Percentiles rank a stretch among this genome's conserved stretches.
Evolutionary conservation across 345 rosid species (phyloP).

Genomic region (Laguncularia racemosa): DNA sequence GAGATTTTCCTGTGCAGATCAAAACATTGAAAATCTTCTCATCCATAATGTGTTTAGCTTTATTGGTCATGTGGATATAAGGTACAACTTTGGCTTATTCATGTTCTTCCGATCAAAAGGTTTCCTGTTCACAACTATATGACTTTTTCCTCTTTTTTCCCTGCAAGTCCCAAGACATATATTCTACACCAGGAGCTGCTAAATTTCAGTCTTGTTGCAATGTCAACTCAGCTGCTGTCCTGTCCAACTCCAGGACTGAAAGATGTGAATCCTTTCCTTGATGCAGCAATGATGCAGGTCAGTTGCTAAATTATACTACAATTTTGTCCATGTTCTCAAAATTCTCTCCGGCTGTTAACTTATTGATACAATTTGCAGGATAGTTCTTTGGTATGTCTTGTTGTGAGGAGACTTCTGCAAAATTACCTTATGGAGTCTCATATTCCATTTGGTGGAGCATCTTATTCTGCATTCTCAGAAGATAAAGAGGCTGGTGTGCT

Average conservation of each 20-base stretch:
- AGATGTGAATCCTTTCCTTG: slow-evolving; percentile 79
- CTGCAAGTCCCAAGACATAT: slow-evolving; percentile 63
- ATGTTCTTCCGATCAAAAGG: not conserved
- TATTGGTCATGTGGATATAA: slow-evolving; percentile 67
- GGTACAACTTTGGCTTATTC: slow-evolving; percentile 30
- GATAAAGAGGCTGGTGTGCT: slow-evolving; percentile 65
- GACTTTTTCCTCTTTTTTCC: slow-evolving; percentile 29
- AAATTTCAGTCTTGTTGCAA: slow-evolving; percentile 70
- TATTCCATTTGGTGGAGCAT: slow-evolving; percentile 28
- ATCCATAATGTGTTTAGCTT: slow-evolving; percentile 73
- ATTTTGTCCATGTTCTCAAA: not conserved
- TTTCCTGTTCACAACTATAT: slow-evolving; percentile 4
- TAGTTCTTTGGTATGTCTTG: slow-evolving; percentile 49
- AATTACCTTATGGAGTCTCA: slow-evolving; percentile 59
- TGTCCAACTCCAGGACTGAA: slow-evolving; percentile 66
- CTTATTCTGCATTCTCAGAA: slow-evolving; percentile 48
- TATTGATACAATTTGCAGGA: slow-evolving; percentile 44
- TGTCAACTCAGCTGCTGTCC: slow-evolving; percentile 89
- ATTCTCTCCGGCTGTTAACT: slow-evolving; percentile 6
- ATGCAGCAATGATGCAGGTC: slow-evolving; percentile 92
- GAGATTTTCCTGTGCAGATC: slow-evolving; percentile 51
- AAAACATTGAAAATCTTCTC: slow-evolving; percentile 58
- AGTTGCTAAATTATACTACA: slow-evolving; percentile 4
- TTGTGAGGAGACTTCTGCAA: slow-evolving; percentile 58
- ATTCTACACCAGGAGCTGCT: slow-evolving; percentile 89